phyloP scores from a whole-genome alignment of 2,329 filamentous ascomycete species.

The Microsporum audouinii region DNA sequence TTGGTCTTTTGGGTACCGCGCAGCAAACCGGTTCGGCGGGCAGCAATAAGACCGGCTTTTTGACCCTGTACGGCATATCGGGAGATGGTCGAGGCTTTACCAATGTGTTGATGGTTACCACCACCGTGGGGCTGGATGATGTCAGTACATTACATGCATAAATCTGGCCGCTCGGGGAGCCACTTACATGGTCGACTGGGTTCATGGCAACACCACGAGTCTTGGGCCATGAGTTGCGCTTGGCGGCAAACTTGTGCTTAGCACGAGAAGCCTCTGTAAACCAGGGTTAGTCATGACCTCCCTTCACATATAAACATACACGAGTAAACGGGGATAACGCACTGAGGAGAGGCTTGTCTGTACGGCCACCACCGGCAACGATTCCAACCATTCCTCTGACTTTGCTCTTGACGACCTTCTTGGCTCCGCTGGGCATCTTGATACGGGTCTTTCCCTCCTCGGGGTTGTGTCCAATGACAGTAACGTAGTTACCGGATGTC shows the following conservation, averaged over 20 bases:
- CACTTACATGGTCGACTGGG: constrained; percentile 82
- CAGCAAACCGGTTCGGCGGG: constrained; percentile 97
- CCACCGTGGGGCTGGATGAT: constrained; percentile 63
- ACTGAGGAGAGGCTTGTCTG: constrained; percentile 98
- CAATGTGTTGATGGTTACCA: constrained; percentile 99
- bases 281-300: constrained; percentile 24
- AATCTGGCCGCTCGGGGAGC: not conserved
- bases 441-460: constrained; percentile 99
- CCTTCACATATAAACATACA: not conserved
- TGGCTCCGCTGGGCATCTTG: constrained; percentile 97
- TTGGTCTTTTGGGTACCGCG: constrained; percentile 99
- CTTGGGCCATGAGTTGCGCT: constrained; percentile 99
- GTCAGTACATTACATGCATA: not conserved
- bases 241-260: constrained; percentile 99
- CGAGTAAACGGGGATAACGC: constrained; percentile 23
- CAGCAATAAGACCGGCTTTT: constrained; percentile 99
- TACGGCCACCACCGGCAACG: constrained; percentile 97
- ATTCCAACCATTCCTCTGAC: constrained; percentile 99
- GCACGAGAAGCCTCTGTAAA: constrained; percentile 86
- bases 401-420: constrained; percentile 92
- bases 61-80: constrained; percentile 96
- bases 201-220: constrained; percentile 99
- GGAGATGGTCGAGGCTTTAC: constrained; percentile 99
- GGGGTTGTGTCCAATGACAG: constrained; percentile 92
- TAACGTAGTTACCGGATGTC: constrained; percentile 99